phyloP scores from a whole-genome alignment of 2,329 filamentous ascomycete genomes.

The Gnomoniopsis smithogilvyi region DNA sequence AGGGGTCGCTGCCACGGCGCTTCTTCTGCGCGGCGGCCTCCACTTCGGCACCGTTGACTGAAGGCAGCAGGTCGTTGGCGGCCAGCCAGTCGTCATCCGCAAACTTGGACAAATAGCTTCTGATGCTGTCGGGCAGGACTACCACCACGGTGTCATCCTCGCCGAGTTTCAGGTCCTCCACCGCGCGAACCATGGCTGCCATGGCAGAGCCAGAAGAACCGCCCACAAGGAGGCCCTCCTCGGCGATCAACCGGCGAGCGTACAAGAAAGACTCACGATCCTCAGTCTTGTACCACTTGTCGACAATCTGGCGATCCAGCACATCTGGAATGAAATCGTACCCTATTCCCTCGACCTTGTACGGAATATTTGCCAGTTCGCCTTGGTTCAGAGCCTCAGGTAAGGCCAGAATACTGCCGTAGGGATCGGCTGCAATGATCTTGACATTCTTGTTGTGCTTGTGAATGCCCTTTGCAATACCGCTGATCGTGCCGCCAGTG shows the following conservation, averaged over 20 bases:
- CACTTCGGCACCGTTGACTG: slow-evolving; percentile 46
- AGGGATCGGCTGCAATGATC: slow-evolving; percentile 87
- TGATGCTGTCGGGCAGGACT: slow-evolving; percentile 89
- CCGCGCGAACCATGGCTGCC: slow-evolving; percentile 73
- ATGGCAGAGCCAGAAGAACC: slow-evolving; percentile 93
- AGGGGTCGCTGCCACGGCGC: slow-evolving; percentile 57
- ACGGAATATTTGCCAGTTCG: slow-evolving; percentile 72
- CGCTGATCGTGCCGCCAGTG: slow-evolving; percentile 93
- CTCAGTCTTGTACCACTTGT: slow-evolving; percentile 98
- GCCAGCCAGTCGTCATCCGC: slow-evolving; percentile 98
- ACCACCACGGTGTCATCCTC: slow-evolving; percentile 89
- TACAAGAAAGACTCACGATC: slow-evolving; percentile 88
- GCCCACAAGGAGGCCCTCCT: slow-evolving; percentile 91
- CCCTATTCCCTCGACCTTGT: slow-evolving; percentile 98
- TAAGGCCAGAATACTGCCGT: slow-evolving; percentile 85
- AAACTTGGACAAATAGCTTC: slow-evolving; percentile 97
- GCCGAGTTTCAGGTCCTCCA: slow-evolving; percentile 71
- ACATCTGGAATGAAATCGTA: slow-evolving; percentile 99
- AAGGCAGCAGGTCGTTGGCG: slow-evolving; percentile 86
- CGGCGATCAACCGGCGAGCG: slow-evolving; percentile 84
- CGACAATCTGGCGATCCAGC: slow-evolving; percentile 72
- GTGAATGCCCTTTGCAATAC: slow-evolving; percentile 76
- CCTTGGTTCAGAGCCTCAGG: slow-evolving; percentile 75
- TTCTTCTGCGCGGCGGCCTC: slow-evolving; percentile 34
- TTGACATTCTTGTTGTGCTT: slow-evolving; percentile 86